A percentile compares a stretch with the other conserved stretches of the same genome.
Evolutionary conservation across 2,329 filamentous ascomycete species (phyloP).

Genomic region (Cladosporium phlei): DNA sequence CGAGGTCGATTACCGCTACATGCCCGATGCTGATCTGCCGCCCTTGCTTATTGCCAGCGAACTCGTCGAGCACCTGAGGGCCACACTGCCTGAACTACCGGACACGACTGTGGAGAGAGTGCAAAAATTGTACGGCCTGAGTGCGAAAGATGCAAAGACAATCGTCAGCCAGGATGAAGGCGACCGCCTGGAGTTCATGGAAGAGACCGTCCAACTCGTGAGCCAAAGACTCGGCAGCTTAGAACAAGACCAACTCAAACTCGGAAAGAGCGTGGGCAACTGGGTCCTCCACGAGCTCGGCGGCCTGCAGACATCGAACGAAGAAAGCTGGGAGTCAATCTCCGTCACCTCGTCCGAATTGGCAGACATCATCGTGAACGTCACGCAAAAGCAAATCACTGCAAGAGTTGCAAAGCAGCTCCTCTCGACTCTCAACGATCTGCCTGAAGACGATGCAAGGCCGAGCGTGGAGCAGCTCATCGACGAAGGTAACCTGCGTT

Average conservation of each 20-base stretch:
- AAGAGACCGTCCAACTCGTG: constrained; percentile 56
- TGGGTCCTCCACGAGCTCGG: constrained; percentile 54
- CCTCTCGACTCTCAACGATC: constrained; percentile 51
- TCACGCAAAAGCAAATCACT: constrained; percentile 43
- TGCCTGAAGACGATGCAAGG: constrained; percentile 33
- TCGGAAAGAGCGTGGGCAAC: constrained; percentile 53
- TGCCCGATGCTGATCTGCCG: constrained; percentile 89
- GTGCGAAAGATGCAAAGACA: constrained; percentile 75
- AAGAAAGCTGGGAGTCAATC: constrained; percentile 38
- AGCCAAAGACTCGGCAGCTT: constrained; percentile 28
- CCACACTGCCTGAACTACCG: constrained; percentile 64
- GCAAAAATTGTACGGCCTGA: constrained; percentile 59
- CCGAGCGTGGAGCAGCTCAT: constrained; percentile 51
- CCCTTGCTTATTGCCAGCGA: constrained; percentile 71
- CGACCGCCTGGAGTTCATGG: constrained; percentile 75
- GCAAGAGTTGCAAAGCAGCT: constrained; percentile 57
- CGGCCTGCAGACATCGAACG: constrained; percentile 38
- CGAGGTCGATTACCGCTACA: constrained; percentile 95
- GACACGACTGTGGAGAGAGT: constrained; percentile 58
- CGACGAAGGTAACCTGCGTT: constrained; percentile 50
- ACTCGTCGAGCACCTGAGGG: constrained; percentile 60
- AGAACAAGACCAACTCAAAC: constrained; percentile 21
- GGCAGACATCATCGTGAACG: constrained; percentile 39
- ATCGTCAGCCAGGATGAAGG: constrained; percentile 74
- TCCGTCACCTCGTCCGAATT: constrained; percentile 38